A percentile compares a stretch with the other conserved stretches of the same genome.
phyloP scores from a whole-genome alignment of 805 yeast species.

The Blastobotrys robertii region DNA sequence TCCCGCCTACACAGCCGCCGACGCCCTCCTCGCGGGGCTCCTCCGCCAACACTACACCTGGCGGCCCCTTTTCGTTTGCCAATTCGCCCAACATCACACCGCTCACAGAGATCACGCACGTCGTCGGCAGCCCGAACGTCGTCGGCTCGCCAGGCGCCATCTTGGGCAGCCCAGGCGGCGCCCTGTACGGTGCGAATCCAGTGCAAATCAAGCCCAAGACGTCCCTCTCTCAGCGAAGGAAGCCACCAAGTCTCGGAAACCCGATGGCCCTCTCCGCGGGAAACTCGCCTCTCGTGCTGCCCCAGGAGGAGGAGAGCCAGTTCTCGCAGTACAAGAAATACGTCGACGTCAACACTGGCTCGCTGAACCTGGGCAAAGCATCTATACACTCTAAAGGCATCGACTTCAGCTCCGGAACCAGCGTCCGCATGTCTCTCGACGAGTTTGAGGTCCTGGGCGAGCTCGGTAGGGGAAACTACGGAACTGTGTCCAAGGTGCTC shows the following conservation, averaged over 20 bases:
- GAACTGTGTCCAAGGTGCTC: slow-evolving; percentile 85
- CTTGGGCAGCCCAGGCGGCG: background rate
- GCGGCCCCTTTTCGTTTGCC: slow-evolving; percentile 2
- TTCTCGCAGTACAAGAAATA: slow-evolving; percentile 82
- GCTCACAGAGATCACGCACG: background rate
- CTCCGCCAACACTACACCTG: slow-evolving; percentile 1
- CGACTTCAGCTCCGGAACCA: slow-evolving; percentile 79
- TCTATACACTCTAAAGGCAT: slow-evolving; percentile 87
- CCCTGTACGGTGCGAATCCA: slow-evolving; percentile 8
- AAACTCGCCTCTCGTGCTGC: slow-evolving; percentile 6
- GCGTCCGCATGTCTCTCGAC: slow-evolving; percentile 76
- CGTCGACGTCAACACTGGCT: slow-evolving; percentile 85
- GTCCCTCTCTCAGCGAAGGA: slow-evolving; percentile 30
- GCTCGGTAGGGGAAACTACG: slow-evolving; percentile 92
- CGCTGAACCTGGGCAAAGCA: slow-evolving; percentile 88
- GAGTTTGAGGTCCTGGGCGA: slow-evolving; percentile 67
- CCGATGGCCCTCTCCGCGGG: slow-evolving; percentile 15
- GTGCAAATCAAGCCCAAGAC: slow-evolving; percentile 17
- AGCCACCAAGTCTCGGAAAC: slow-evolving; percentile 17
- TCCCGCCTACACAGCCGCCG: slow-evolving; percentile 15
- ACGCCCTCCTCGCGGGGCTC: slow-evolving; percentile 10
- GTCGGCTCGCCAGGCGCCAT: slow-evolving; percentile 1
- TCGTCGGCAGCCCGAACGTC: background rate
- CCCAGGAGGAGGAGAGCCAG: slow-evolving; percentile 1
- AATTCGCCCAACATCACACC: background rate